Percentiles rank a stretch among this genome's conserved stretches.
phyloP scores from a whole-genome alignment of 2,329 filamentous ascomycete species.

The Aureobasidium sp. region DNA sequence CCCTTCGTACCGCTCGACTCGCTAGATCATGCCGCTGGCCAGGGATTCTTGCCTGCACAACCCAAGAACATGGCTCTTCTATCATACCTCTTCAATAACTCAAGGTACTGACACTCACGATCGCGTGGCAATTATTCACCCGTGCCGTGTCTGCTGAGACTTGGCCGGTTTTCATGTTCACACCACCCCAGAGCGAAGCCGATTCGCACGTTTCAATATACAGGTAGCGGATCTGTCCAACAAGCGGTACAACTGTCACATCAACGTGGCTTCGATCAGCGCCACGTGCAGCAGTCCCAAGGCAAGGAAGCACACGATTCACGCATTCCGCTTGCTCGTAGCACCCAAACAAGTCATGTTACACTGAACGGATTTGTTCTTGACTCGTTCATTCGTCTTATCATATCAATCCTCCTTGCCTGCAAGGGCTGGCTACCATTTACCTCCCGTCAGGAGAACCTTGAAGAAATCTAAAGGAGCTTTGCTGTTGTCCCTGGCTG shows the following conservation, averaged over 20 bases:
- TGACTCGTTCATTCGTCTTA: slow-evolving; percentile 10
- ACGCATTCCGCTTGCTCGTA: slow-evolving; percentile 6
- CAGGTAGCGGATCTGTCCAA: neutral
- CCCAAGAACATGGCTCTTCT: neutral
- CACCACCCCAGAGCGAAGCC: neutral
- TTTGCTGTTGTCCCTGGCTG: slow-evolving; percentile 9
- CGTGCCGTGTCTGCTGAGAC: neutral
- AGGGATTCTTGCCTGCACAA: neutral
- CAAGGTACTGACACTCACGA: neutral
- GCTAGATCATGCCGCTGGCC: slow-evolving; percentile 5
- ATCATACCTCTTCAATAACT: neutral
- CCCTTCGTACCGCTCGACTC: slow-evolving; percentile 10
- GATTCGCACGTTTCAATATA: neutral
- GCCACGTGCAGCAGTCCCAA: slow-evolving; percentile 9
- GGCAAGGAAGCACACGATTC: neutral
- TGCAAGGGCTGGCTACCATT: slow-evolving; percentile 2
- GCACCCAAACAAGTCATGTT: neutral
- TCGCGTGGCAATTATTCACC: neutral
- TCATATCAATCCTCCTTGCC: slow-evolving; percentile 10
- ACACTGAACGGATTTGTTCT: neutral
- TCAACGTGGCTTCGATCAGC: slow-evolving; percentile 10
- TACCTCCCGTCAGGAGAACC: neutral
- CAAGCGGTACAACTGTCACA: slow-evolving; percentile 4
- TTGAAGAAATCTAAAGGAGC: neutral
- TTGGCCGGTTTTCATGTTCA: neutral